Base-by-base conservation (phyloP, 208 protist genomes). In the Trypanosoma melophagium region DNA sequence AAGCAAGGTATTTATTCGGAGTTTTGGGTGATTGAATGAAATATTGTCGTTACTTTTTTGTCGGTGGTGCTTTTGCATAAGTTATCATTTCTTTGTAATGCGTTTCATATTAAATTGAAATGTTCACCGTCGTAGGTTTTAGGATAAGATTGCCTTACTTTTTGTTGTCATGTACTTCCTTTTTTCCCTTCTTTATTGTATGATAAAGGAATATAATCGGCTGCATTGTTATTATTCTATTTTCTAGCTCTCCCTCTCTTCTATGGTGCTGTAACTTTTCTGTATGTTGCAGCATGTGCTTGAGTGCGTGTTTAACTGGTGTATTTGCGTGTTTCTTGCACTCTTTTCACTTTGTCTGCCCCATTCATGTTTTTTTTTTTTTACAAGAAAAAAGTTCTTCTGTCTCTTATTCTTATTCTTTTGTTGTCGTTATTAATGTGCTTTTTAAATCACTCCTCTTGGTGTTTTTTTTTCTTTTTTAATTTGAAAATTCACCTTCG, bases 381-480 rank as follows among this genome's bases (percentile, higher is more conserved):
- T 74, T 66, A 35, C 1, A 35, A 35, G 5, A 35, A 35, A 35
- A 35, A 35, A 35, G 5, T 35, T 35, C 14, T 4, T 31, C 49
- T 22, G 16, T 51, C 41, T 51, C 35, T 61, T 45, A 25, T 55
- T 52, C 49, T 24, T 24, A 40, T 22, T 51, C 51, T 65, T 51
- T 58, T 25, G 49, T 40, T 61, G 42, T 31, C 35, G 17, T 42
- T 53, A 35, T n/a, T 57, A 40, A 40, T 57, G 7, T 21, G 13
- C n/a, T 55, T 31, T 41, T 24, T 31, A 21, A 1, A 49, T 50
- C 1, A 12, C 9, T 58, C 13, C 40, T 57, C 8, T 19, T 67
- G 19, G 40, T 60, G 62, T 77, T 77, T 67, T 68, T 60, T 31
- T 55, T 58, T 21, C 5, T 35, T 53, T 66, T 66, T 55, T 51